Evolutionary conservation across 2,329 filamentous ascomycete species (phyloP), one percentile per base, ranked within the genome.

Genomic region (Bertia moriformis): DNA sequence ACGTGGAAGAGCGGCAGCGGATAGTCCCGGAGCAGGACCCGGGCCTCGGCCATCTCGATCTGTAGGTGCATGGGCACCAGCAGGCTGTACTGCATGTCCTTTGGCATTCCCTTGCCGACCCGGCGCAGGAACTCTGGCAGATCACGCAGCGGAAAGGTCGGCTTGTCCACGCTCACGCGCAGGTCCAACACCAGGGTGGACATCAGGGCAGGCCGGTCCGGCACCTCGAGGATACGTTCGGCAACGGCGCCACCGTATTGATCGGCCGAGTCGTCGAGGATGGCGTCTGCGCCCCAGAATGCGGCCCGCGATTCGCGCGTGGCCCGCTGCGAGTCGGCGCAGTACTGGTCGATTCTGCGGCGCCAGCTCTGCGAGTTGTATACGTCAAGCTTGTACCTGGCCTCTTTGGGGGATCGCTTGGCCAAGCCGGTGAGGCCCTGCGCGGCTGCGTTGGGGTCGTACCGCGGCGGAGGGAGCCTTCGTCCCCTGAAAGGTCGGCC

Each of bases 51-150:
- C 78, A 95, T 88, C 43, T 83, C 83, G 44, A 98, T 71, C 46
- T 86, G 78, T 2, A 98, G 69, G 55, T 83, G 83, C 78, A 95
- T 86, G 0, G 91, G 93, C 10, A 98, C 66, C 14, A 98, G 69
- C 15, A 98, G 66, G 7, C 86, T 78, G 55, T 96, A 98, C 51
- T 89, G 67, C 73, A 87, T 98, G 50, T 93, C 80, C 44, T 76
- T 69, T 1, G 91, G 91, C 76, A 98, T 93, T 1, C 91, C 91
- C 61, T 98, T 98, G n/a, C 91, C 91, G 42, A 96, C 79, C 37
- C 76, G 74, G 52, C 95, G 73, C 18, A 98, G 64, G 53, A 93
- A 98, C 14, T 82, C 73, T 0, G 89, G 83, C 40, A 89, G 75
- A 12, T 94, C 78, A 2, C 74, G 67, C 42, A 93, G 64, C 0